Percentiles rank a stretch among this genome's conserved stretches.
phyloP scores from a whole-genome alignment of 768 basidiomycete species.

The Sistotremastrum niveocremeum region DNA sequence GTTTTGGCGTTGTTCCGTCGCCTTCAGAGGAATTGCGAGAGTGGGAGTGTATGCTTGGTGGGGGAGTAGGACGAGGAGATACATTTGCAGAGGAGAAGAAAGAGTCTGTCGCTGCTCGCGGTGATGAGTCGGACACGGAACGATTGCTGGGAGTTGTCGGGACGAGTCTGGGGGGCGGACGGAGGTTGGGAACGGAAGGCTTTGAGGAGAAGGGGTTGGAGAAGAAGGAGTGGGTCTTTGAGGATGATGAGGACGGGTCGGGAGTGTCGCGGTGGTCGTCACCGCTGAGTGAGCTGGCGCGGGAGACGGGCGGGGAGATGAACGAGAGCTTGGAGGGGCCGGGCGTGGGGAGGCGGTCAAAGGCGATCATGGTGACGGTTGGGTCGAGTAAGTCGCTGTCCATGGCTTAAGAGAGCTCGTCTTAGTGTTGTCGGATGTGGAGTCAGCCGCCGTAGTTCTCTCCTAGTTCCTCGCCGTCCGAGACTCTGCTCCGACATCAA shows the following conservation, averaged over 20 bases:
- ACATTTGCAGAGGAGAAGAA: conserved; percentile 10
- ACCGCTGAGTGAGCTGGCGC: conserved; percentile 26
- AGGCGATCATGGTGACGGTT: too few relatives aligned
- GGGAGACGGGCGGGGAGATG: conserved; percentile 19
- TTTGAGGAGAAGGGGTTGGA: conserved; percentile 16
- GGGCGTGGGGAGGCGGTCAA: conserved; percentile 10
- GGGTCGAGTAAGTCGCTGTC: too few relatives aligned
- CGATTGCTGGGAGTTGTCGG: conserved; percentile 12
- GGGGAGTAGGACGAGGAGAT: conserved; percentile 10
- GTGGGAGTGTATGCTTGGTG: conserved; percentile 11
- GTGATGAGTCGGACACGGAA: conserved; percentile 13
- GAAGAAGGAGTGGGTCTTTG: conserved; percentile 34
- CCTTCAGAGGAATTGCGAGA: conserved; percentile 9
- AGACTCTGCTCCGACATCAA: too few relatives aligned
- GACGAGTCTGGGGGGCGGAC: conserved; percentile 25
- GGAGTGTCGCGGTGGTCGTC: conserved; percentile 14
- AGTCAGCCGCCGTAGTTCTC: too few relatives aligned
- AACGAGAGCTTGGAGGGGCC: conserved; percentile 15
- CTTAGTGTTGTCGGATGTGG: too few relatives aligned
- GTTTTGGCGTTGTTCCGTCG: conserved; percentile 8
- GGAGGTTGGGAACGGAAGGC: conserved; percentile 14
- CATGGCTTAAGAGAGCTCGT: too few relatives aligned
- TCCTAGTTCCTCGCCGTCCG: too few relatives aligned
- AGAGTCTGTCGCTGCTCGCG: conserved; percentile 1
- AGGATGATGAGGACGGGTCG: conserved; percentile 10